Base-by-base conservation (phyloP, 441 rosid species). In the Aquilaria agallochum region DNA sequence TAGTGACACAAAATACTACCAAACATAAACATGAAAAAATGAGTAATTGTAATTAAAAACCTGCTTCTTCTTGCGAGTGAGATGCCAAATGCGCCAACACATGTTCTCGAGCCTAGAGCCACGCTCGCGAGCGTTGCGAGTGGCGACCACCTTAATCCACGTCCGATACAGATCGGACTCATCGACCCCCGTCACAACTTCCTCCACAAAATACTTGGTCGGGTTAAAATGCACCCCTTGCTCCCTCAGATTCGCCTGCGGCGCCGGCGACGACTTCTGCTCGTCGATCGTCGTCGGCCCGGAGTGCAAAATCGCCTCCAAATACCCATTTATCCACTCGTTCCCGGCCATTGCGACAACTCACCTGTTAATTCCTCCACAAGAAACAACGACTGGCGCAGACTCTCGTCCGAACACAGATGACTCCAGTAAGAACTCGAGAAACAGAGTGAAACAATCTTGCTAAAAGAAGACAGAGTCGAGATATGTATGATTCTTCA, bases 41-140 rank as follows among this genome's bases (percentile, higher is more conserved):
- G n/a, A 2, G 11, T 12, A n/a, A 8, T 9, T 3, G 34, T 6
- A 12, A 50, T 20, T 20, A 55, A 36, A 32, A 9, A 94, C 97
- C 99, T 94, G 96, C 72, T 94, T 94, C 87, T 94, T 87, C 84
- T 91, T 94, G 76, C 97, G 97, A 50, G 99, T 83, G 72, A 94
- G 97, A 54, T 94, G 99, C 99, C 99, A 94, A 51, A 94, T 94
- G 52, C 99, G 90, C 99, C 97, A 94, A 65, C 99, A 94, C 97
- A 91, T 94, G 72, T 94, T 94, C 89, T 94, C 99, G 45, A 94
- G 92, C 53, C 98, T 75, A 54, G 95, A 87, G 84, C 95, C 88
- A 20, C 98, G 91, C 68, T 94, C 97, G 44, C 98, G 88, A 31
- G 90, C 82, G 69, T 89, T 90, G 31, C 97, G 89, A 47, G 96